Conservation (phyloP, 306 rosid species). For the Trifolium fragiferum region DNA sequence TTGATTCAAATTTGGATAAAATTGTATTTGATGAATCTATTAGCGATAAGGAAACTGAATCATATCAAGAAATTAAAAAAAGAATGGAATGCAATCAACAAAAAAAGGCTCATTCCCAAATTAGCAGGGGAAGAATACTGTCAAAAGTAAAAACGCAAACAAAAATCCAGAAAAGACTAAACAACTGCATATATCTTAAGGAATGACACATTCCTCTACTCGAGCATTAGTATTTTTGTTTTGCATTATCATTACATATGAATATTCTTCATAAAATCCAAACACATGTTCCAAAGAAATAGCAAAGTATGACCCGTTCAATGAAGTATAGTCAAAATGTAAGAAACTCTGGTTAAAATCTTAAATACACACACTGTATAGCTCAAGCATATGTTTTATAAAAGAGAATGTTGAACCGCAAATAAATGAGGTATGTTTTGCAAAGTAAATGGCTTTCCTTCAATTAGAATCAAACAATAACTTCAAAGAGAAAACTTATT, state of each 20-base stretch:
- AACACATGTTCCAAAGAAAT: background rate
- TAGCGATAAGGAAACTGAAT: background rate
- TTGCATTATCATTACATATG: background rate
- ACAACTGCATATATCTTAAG: background rate
- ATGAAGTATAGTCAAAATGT: slow-evolving; percentile 15
- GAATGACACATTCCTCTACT: slow-evolving; percentile 18
- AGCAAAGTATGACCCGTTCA: background rate
- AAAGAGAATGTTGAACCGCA: no score
- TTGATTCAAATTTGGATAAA: background rate
- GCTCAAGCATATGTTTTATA: slow-evolving; percentile 7
- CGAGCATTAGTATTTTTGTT: background rate
- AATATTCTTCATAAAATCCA: slow-evolving; percentile 8
- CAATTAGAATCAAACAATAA: slow-evolving; percentile 22
- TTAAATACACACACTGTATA: slow-evolving; percentile 6
- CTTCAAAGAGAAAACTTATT: slow-evolving; percentile 11
- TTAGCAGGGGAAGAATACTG: background rate
- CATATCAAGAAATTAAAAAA: slow-evolving; percentile 2
- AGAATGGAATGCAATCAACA: background rate
- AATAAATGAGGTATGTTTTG: no score
- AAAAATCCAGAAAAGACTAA: background rate
- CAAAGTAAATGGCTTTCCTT: background rate
- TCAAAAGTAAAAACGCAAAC: background rate
- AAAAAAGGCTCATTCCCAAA: background rate
- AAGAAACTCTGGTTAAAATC: background rate
- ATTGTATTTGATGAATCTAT: background rate